Evolutionary conservation across 2,329 filamentous ascomycete genomes (phyloP).

Genomic region (Colletotrichum abscissum): DNA sequence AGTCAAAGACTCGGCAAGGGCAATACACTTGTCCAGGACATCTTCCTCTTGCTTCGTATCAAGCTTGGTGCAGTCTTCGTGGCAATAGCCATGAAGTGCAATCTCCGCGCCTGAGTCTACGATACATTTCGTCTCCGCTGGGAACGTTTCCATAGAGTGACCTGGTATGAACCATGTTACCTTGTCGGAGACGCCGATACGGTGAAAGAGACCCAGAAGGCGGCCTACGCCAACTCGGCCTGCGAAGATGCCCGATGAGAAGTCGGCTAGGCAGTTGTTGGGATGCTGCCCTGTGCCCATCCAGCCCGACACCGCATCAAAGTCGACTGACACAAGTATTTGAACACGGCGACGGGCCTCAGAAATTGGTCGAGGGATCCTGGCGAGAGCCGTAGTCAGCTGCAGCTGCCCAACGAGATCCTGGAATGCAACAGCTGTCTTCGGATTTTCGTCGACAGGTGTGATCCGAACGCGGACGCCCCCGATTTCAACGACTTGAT

Average conservation of each 20-base stretch:
- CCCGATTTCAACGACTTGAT: conserved; percentile 15
- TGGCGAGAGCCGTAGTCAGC: background rate
- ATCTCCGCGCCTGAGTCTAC: conserved; percentile 57
- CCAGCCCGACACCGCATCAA: conserved; percentile 65
- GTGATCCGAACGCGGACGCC: conserved; percentile 7
- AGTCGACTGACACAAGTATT: conserved; percentile 54
- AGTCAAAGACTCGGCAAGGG: conserved; percentile 50
- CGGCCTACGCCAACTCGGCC: conserved; percentile 62
- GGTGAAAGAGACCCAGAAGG: conserved; percentile 57
- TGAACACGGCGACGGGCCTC: conserved; percentile 38
- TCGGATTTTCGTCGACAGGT: background rate
- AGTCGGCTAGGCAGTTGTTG: conserved; percentile 61
- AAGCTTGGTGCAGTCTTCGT: conserved; percentile 56
- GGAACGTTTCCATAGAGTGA: conserved; percentile 61
- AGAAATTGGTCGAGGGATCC: background rate
- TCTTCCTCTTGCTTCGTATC: conserved; percentile 57
- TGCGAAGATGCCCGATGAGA: conserved; percentile 60
- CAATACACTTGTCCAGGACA: conserved; percentile 51
- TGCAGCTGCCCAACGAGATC: background rate
- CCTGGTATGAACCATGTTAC: conserved; percentile 65
- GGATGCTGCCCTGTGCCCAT: conserved; percentile 62
- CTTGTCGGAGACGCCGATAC: conserved; percentile 56
- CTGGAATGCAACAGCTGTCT: background rate
- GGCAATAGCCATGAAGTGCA: conserved; percentile 60
- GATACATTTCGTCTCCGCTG: conserved; percentile 52